Evolutionary conservation across 139 green algal genomes (phyloP).

Genomic region (Prasinococcaceae sp.): DNA sequence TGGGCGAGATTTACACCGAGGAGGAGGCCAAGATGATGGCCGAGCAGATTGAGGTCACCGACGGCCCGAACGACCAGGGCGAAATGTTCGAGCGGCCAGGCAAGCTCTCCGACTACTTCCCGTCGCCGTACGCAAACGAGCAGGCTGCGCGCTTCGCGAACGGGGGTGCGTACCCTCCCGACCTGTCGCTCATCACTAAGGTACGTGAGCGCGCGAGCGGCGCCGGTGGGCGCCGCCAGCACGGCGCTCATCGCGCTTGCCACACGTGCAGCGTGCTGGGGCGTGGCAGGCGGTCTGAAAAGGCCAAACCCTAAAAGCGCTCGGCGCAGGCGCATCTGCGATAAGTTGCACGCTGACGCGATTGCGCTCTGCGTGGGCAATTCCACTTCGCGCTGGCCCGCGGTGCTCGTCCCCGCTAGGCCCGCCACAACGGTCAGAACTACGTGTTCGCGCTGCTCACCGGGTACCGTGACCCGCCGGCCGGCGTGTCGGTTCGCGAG

Average conservation of each 20-base stretch:
- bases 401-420: no score
- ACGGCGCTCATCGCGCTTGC: no score
- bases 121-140: slow-evolving; percentile 81
- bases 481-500: slow-evolving; percentile 78
- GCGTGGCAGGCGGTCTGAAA: no score
- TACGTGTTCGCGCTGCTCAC: slow-evolving; percentile 95
- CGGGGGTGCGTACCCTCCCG: slow-evolving; percentile 94
- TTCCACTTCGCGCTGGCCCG: no score
- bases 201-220: no score
- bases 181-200: slow-evolving; percentile 92
- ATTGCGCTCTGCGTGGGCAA: no score
- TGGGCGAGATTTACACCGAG: slow-evolving; percentile 93
- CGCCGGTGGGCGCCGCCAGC: no score
- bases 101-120: slow-evolving; percentile 75
- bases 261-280: no score
- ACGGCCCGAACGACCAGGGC: slow-evolving; percentile 95
- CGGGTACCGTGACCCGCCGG: slow-evolving; percentile 92
- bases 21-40: slow-evolving; percentile 92
- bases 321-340: no score
- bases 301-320: no score
- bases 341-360: no score
- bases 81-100: slow-evolving; percentile 88
- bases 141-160: slow-evolving; percentile 81
- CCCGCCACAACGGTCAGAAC: slow-evolving; percentile 90
- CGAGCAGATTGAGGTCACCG: slow-evolving; percentile 67